Percentiles rank a stretch among this genome's conserved stretches.
These are phyloP conservation scores for Saturnispora saitoi DNA, from an alignment of 805 yeast species.

Conservation along the genomic window DNA sequence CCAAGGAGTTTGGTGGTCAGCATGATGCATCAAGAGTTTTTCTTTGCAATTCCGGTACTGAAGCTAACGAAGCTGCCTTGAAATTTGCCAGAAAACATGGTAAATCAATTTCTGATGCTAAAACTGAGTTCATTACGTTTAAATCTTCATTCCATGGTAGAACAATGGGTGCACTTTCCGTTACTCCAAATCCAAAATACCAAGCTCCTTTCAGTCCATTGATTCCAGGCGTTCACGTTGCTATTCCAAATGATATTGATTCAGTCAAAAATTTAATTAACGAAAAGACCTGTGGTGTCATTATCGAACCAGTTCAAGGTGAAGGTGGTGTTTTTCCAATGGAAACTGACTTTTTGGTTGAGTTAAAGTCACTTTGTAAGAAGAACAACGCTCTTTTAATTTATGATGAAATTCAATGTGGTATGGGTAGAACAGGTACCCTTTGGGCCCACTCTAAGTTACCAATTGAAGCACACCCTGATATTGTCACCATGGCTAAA, in stretches of 20 bases:
- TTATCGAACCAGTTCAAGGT: slow-evolving; percentile 96
- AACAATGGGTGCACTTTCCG: slow-evolving; percentile 86
- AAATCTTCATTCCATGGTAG: slow-evolving; percentile 91
- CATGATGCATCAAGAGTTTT: slow-evolving; percentile 66
- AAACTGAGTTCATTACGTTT: slow-evolving; percentile 78
- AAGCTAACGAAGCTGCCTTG: slow-evolving; percentile 39
- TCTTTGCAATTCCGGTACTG: slow-evolving; percentile 46
- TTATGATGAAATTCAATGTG: slow-evolving; percentile 95
- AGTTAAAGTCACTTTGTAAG: slow-evolving; percentile 58
- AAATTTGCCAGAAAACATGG: slow-evolving; percentile 75
- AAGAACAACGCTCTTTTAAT: slow-evolving; percentile 68
- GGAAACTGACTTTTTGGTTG: slow-evolving; percentile 51
- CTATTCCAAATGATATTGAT: slow-evolving; percentile 50
- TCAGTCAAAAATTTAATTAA: slow-evolving; percentile 49
- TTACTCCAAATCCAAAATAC: slow-evolving; percentile 88
- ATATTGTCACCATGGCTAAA: slow-evolving; percentile 88
- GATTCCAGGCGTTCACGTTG: slow-evolving; percentile 79
- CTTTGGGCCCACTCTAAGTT: slow-evolving; percentile 85
- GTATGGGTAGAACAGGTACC: slow-evolving; percentile 85
- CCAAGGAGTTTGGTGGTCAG: slow-evolving; percentile 73
- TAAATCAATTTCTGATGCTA: slow-evolving; percentile 41
- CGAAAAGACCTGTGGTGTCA: slow-evolving; percentile 78
- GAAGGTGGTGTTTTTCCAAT: slow-evolving; percentile 89
- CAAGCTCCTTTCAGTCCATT: slow-evolving; percentile 87
- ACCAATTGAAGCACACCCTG: slow-evolving; percentile 83